Conservation (phyloP, 345 rosid species). For the Litchi chinensis region DNA sequence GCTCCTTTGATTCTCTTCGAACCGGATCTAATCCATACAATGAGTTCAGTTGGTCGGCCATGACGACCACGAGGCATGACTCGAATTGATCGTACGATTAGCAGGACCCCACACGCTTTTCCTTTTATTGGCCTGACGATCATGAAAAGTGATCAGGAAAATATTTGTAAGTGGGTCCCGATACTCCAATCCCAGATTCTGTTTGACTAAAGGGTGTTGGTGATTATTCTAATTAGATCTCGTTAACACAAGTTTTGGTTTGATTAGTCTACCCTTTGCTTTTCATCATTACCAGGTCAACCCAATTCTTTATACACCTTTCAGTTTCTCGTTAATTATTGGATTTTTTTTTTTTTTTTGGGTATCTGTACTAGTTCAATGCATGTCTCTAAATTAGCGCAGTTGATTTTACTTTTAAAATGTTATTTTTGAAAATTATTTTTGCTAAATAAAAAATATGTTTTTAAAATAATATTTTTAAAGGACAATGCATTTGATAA, state of each 20-base stretch:
- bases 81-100: not conserved
- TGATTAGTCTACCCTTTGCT: not conserved
- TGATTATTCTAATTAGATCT: slow-evolving; percentile 9
- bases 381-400: too few relatives aligned
- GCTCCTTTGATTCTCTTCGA: slow-evolving; percentile 14
- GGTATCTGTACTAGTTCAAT: too few relatives aligned
- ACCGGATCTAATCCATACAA: slow-evolving; percentile 26
- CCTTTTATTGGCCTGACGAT: not conserved
- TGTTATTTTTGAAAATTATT: too few relatives aligned
- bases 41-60: slow-evolving; percentile 48
- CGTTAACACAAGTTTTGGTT: not conserved
- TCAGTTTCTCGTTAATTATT: not conserved
- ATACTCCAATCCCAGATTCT: slow-evolving; percentile 29
- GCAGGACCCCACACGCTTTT: not conserved
- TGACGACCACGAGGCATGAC: not conserved
- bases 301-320: not conserved
- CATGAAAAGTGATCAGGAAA: not conserved
- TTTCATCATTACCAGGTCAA: slow-evolving; percentile 25
- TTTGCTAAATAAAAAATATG: too few relatives aligned
- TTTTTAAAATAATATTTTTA: too few relatives aligned
- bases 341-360: not conserved
- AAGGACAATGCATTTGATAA: too few relatives aligned
- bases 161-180: slow-evolving; percentile 15
- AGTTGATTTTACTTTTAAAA: too few relatives aligned
- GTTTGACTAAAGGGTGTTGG: slow-evolving; percentile 21